Evolutionary conservation across 768 basidiomycete species (phyloP).

Genomic region (Coprinopsis cinerea): DNA sequence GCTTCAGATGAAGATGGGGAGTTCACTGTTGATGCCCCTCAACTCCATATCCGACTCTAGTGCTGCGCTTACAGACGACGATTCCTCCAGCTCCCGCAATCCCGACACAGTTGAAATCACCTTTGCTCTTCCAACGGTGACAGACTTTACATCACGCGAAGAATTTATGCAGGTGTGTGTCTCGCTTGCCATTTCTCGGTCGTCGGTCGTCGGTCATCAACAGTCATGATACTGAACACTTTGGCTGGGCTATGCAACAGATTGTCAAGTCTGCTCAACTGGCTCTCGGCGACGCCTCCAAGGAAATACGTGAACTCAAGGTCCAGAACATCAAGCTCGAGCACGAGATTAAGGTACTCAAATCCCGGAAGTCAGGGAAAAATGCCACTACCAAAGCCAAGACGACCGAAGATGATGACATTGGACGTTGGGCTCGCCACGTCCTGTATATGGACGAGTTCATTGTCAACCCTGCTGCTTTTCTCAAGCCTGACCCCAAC

Average conservation of each 20-base stretch:
- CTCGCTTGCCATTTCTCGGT: too few relatives aligned
- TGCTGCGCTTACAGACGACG: not conserved
- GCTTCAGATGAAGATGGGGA: too few relatives aligned
- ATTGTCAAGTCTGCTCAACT: not conserved
- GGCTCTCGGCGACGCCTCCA: not conserved
- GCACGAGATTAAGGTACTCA: not conserved
- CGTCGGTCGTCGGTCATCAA: not conserved
- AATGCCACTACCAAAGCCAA: not conserved
- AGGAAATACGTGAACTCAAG: not conserved
- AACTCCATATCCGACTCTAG: not conserved
- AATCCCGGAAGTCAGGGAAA: not conserved
- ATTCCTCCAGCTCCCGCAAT: not conserved
- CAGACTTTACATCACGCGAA: not conserved
- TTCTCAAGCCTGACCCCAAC: not conserved
- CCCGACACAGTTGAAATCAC: not conserved
- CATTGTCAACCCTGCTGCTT: not conserved
- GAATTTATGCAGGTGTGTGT: too few relatives aligned
- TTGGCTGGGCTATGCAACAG: not conserved
- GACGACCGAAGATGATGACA: not conserved
- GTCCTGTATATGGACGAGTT: not conserved
- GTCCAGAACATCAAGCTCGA: not conserved
- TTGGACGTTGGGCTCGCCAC: too few relatives aligned
- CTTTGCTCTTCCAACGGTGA: not conserved
- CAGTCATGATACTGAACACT: not conserved
- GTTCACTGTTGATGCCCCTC: too few relatives aligned